Base-by-base conservation (phyloP, 176 grass and related monocot species). In the Rhynchospora breviuscula region DNA sequence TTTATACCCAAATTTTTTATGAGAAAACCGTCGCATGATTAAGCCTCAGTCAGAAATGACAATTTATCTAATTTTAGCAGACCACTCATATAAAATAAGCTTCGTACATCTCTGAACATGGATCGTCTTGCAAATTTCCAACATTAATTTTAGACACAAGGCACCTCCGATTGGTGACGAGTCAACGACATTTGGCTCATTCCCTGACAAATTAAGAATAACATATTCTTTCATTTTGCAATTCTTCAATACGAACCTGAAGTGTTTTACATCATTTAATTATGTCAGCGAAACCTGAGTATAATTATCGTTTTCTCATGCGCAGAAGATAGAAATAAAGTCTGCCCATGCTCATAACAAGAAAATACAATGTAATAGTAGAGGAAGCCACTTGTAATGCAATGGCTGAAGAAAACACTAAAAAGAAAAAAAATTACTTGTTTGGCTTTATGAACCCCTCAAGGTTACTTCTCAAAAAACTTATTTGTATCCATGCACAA, bases 401-500 rank as follows among this genome's bases (percentile, higher is more conserved):
- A 75, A 17, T 6, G 19, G 11, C 79, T 65, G 43, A 66, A 25
- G 11, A 49, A 64, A 65, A 54, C 21, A 54, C 59, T 49, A 52
- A 67, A 63, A 82, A 11, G 67, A 67, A 25, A 82, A 13, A 64
- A 82, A 67, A 67, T 53, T 67, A 84, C 85, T 68, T 85, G 78
- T 85, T 86, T 45, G 58, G 79, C 47, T 72, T 85, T 85, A 56
- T 84, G 81, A 33, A 86, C 76, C 40, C 44, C 46, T 53, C 58
- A 79, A 81, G 84, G 7, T 29, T 86, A 86, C 84, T 78, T 71
- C 81, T 83, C 61, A 58, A 83, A 43, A 74, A 87, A 72, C 79
- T 94, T 94, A 92, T 92, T 94, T 79, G 68, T 83, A 82, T 61
- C 23, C 45, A 82, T 85, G 59, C 54, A 85, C 64, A 44, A 94